These are phyloP conservation scores for Ochetophila trinervis DNA, from an alignment of 306 rosid genomes.

Conservation along the genomic window DNA sequence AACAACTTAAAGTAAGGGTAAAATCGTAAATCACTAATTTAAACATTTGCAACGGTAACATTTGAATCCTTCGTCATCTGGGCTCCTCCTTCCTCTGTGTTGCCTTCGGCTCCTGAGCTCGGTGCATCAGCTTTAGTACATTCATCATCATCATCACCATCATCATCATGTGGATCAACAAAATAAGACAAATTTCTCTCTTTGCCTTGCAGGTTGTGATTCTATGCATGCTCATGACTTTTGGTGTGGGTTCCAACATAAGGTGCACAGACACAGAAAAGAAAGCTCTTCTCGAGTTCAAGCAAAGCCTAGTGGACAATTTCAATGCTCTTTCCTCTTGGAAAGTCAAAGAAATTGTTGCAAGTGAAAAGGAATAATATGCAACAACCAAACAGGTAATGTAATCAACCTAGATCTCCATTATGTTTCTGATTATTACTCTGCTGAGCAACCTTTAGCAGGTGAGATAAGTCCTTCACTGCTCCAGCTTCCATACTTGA, in stretches of 20 bases:
- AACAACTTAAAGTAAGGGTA: too few relatives aligned
- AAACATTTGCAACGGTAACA: too few relatives aligned
- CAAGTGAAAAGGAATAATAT: conserved; percentile 17
- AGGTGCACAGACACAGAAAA: conserved; percentile 13
- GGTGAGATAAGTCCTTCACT: conserved; percentile 25
- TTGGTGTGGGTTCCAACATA: conserved; percentile 3
- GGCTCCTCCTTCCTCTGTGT: too few relatives aligned
- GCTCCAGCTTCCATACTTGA: conserved; percentile 10
- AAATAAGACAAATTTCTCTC: too few relatives aligned
- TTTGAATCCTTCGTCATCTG: too few relatives aligned
- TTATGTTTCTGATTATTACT: not conserved
- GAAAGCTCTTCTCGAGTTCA: conserved; percentile 20
- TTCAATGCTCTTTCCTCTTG: conserved; percentile 9
- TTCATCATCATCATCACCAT: too few relatives aligned
- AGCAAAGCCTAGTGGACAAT: conserved; percentile 7
- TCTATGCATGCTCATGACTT: conserved; percentile 1
- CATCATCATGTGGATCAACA: too few relatives aligned
- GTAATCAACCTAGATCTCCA: conserved; percentile 11
- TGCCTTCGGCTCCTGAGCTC: too few relatives aligned
- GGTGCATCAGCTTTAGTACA: too few relatives aligned
- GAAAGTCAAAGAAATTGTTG: conserved; percentile 18
- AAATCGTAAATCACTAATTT: too few relatives aligned
- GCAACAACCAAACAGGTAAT: conserved; percentile 19
- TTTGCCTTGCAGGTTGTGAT: not conserved
- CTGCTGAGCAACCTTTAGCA: not conserved